phyloP scores from a whole-genome alignment of 2,329 filamentous ascomycete species.

The Aspergillus ochraceoroseus region DNA sequence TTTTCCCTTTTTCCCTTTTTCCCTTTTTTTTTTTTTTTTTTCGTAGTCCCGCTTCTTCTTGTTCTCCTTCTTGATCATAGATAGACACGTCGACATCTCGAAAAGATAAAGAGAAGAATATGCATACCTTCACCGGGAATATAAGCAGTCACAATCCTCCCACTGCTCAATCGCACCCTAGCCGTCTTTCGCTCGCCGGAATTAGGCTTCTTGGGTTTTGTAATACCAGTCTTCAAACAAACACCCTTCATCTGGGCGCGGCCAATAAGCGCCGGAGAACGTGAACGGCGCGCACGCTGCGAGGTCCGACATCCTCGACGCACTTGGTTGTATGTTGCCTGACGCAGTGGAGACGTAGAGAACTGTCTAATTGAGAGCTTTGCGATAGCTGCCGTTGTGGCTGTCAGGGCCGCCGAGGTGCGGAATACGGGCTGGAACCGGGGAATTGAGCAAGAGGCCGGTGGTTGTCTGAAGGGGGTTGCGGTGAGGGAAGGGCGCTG shows the following conservation, averaged over 20 bases:
- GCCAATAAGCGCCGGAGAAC: constrained; percentile 74
- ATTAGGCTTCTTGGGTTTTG: constrained; percentile 97
- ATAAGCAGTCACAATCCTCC: constrained; percentile 83
- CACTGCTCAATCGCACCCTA: constrained; percentile 80
- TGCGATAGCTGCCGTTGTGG: constrained; percentile 12
- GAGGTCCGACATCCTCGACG: constrained; percentile 69
- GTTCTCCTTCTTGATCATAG: too few relatives aligned
- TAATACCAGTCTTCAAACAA: constrained; percentile 87
- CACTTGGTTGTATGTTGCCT: constrained; percentile 69
- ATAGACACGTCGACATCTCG: not conserved
- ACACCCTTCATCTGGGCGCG: constrained; percentile 90
- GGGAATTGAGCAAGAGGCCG: constrained; percentile 19
- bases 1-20: too few relatives aligned
- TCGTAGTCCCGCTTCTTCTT: too few relatives aligned
- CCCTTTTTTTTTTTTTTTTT: too few relatives aligned
- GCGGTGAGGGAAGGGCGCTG: constrained; percentile 25
- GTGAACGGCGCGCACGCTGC: constrained; percentile 76
- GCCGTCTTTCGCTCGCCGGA: constrained; percentile 95
- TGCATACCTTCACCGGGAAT: constrained; percentile 80
- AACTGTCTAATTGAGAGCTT: constrained; percentile 43
- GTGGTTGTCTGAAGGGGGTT: constrained; percentile 24
- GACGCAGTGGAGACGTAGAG: constrained; percentile 53
- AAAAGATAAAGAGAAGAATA: constrained; percentile 1
- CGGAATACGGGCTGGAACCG: constrained; percentile 31
- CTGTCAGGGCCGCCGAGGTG: constrained; percentile 24